phyloP scores from a whole-genome alignment of 2,329 filamentous ascomycete species.

The Chrysoporthe deuterocubensis region DNA sequence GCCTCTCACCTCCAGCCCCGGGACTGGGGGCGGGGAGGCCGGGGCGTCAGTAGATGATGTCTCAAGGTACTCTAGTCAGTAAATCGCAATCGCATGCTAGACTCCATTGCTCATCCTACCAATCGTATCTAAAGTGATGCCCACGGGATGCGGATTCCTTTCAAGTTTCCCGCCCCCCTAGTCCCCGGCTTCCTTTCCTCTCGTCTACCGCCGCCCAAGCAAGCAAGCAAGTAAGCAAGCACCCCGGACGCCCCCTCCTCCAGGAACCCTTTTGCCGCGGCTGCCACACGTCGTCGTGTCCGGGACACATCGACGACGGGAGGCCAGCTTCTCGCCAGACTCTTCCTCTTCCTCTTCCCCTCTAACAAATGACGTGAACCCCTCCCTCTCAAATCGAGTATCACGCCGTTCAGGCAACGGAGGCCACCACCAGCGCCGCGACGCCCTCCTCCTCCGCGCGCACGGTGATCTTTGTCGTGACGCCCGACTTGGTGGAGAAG shows the following conservation, averaged over 20 bases:
- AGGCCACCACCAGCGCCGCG: conserved; percentile 80
- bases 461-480: conserved; percentile 94
- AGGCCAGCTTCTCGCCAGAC: background rate
- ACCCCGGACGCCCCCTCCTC: background rate
- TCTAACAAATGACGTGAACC: background rate
- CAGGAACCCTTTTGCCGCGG: background rate
- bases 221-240: background rate
- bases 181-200: background rate
- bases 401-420: conserved; percentile 65
- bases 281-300: background rate
- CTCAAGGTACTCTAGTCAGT: conserved; percentile 18
- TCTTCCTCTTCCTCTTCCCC: background rate
- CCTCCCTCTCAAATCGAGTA: too few species aligned
- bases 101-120: conserved; percentile 19
- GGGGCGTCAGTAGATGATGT: too few species aligned
- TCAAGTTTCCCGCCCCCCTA: background rate
- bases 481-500: conserved; percentile 87
- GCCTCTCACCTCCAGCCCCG: too few species aligned
- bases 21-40: too few species aligned
- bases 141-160: background rate
- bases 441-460: conserved; percentile 92
- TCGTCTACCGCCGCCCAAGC: conserved; percentile 2
- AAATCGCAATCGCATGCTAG: conserved; percentile 14
- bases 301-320: background rate
- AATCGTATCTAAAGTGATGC: background rate